These are phyloP conservation scores for Didymosphaeria variabile DNA, from an alignment of 2,329 filamentous ascomycete species.

Conservation along the genomic window DNA sequence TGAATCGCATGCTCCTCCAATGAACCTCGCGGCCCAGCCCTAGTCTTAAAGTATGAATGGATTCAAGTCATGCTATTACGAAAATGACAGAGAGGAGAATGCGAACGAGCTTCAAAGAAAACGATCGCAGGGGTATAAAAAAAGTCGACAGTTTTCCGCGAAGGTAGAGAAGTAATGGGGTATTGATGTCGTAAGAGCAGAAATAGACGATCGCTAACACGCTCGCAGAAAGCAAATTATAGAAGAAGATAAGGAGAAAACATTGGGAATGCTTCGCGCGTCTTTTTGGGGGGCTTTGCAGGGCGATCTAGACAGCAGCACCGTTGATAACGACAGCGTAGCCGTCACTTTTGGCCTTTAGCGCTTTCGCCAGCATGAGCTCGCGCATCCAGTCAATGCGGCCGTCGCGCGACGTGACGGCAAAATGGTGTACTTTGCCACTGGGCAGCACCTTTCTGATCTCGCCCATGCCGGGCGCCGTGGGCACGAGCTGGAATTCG, in stretches of 20 bases:
- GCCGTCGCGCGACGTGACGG: slow-evolving; percentile 85
- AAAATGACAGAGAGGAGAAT: slow-evolving; percentile 23
- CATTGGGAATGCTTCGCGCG: not conserved
- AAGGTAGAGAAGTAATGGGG: slow-evolving; percentile 13
- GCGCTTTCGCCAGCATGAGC: slow-evolving; percentile 87
- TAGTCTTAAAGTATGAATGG: slow-evolving; percentile 29
- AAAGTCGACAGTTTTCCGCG: slow-evolving; percentile 28
- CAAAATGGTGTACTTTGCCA: slow-evolving; percentile 92
- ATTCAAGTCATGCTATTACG: slow-evolving; percentile 10
- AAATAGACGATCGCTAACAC: slow-evolving; percentile 27
- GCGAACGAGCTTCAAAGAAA: not conserved
- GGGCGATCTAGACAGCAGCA: slow-evolving; percentile 32
- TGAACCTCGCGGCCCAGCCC: slow-evolving; percentile 32
- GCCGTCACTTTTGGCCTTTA: slow-evolving; percentile 83
- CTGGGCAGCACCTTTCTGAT: slow-evolving; percentile 46
- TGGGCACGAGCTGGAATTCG: slow-evolving; percentile 84
- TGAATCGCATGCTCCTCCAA: not conserved
- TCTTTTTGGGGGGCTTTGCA: not conserved
- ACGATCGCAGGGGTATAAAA: slow-evolving; percentile 40
- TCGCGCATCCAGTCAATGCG: slow-evolving; percentile 98
- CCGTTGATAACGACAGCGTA: slow-evolving; percentile 86
- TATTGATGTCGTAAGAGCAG: slow-evolving; percentile 22
- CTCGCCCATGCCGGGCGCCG: slow-evolving; percentile 60
- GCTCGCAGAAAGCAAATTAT: slow-evolving; percentile 4
- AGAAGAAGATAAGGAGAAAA: slow-evolving; percentile 16